phyloP scores from a whole-genome alignment of 768 basidiomycete genomes.

The Psilocybe tampanensis region DNA sequence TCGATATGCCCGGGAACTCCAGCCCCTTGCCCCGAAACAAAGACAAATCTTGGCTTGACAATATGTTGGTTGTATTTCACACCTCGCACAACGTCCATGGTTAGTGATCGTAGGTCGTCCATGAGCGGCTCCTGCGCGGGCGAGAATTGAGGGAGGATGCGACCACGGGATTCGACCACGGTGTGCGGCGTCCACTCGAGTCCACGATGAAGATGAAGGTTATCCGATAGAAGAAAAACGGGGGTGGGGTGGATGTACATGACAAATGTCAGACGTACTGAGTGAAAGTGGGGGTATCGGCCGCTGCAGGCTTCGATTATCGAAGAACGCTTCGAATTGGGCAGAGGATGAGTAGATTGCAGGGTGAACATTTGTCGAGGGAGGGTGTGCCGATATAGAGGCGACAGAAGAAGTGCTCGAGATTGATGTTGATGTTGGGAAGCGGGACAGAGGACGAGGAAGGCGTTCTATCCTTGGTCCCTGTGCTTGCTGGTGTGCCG shows the following conservation, averaged over 20 bases:
- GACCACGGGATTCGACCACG: too few relatives aligned
- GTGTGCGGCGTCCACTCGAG: neutral
- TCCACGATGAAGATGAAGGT: neutral
- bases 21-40: constrained; percentile 51
- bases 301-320: constrained; percentile 65
- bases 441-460: constrained; percentile 32
- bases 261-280: constrained; percentile 10
- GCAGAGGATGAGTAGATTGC: constrained; percentile 69
- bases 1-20: constrained; percentile 67
- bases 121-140: constrained; percentile 61
- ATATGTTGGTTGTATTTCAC: constrained; percentile 55
- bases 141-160: constrained; percentile 36
- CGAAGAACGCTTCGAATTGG: constrained; percentile 59
- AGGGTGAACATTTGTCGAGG: constrained; percentile 65
- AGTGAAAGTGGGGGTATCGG: constrained; percentile 22
- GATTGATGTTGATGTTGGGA: constrained; percentile 28
- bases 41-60: constrained; percentile 51
- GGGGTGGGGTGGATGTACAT: constrained; percentile 24
- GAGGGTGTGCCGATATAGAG: constrained; percentile 73
- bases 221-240: neutral
- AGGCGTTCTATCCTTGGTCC: too few relatives aligned
- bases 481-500: too few relatives aligned
- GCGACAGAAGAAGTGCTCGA: constrained; percentile 40
- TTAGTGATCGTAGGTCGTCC: constrained; percentile 68
- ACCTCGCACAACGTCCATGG: constrained; percentile 35